A percentile compares a stretch with the other conserved stretches of the same genome.
Evolutionary conservation across 176 grass and related monocot genomes (phyloP).

Genomic region (Zizania latifolia): DNA sequence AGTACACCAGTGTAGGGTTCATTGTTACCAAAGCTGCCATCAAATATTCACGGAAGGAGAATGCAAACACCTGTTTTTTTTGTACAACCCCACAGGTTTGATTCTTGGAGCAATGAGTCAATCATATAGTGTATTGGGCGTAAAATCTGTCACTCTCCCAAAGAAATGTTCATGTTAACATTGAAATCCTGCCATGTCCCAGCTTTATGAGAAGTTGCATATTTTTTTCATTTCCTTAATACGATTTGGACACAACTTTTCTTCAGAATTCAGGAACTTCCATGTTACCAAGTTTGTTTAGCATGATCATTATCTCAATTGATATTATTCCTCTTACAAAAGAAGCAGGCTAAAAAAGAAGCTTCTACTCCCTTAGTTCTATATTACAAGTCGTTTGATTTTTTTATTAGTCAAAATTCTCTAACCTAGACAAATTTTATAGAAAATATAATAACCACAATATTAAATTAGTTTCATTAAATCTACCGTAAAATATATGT

Average conservation of each 20-base stretch:
- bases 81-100: not conserved
- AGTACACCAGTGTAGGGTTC: not conserved
- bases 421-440: too few relatives aligned
- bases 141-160: not conserved
- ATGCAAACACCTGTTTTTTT: not conserved
- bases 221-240: not conserved
- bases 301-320: not conserved
- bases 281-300: not conserved
- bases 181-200: not conserved
- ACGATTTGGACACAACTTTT: not conserved
- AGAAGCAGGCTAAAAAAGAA: not conserved
- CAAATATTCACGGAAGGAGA: not conserved
- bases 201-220: not conserved
- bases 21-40: not conserved
- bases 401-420: too few relatives aligned
- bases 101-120: not conserved
- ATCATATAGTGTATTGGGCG: not conserved
- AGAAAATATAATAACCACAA: too few relatives aligned
- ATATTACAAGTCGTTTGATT: not conserved
- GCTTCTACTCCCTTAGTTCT: too few relatives aligned
- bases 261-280: not conserved
- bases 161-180: not conserved
- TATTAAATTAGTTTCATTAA: too few relatives aligned
- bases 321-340: not conserved
- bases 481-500: too few relatives aligned